These are phyloP conservation scores for Aeschynomene evenia DNA, from an alignment of 306 rosid genomes.

Conservation along the genomic window DNA sequence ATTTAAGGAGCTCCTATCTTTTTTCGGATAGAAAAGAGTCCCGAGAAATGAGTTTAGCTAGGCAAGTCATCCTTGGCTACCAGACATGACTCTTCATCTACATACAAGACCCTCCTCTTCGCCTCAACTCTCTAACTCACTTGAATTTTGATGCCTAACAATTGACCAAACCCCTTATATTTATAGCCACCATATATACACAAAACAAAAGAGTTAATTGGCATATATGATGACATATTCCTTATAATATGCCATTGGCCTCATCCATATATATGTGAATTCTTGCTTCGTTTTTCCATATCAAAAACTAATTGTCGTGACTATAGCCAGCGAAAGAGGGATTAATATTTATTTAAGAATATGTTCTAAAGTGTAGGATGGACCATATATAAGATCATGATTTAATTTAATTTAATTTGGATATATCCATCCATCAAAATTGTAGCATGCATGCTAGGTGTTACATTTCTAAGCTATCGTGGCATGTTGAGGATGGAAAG, in stretches of 20 bases:
- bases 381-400: slow-evolving; percentile 26
- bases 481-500: slow-evolving; percentile 21
- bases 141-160: background rate
- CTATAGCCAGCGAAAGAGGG: slow-evolving; percentile 1
- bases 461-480: background rate
- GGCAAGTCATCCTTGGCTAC: slow-evolving; percentile 86
- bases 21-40: background rate
- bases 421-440: background rate
- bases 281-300: slow-evolving; percentile 10
- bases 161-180: slow-evolving; percentile 28
- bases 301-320: background rate
- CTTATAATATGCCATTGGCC: slow-evolving; percentile 3
- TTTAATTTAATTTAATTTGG: no score
- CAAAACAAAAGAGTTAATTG: background rate
- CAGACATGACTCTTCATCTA: slow-evolving; percentile 57
- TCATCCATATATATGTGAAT: background rate
- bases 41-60: slow-evolving; percentile 4
- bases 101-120: slow-evolving; percentile 58
- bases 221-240: slow-evolving; percentile 30
- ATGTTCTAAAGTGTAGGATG: slow-evolving; percentile 38
- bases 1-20: background rate
- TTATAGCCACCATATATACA: slow-evolving; percentile 35
- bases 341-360: slow-evolving; percentile 19
- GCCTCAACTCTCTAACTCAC: background rate
- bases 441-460: background rate